Evolutionary conservation across 202 grass and related monocot species (phyloP).

Genomic region (Dendrocalamus latiflorus): DNA sequence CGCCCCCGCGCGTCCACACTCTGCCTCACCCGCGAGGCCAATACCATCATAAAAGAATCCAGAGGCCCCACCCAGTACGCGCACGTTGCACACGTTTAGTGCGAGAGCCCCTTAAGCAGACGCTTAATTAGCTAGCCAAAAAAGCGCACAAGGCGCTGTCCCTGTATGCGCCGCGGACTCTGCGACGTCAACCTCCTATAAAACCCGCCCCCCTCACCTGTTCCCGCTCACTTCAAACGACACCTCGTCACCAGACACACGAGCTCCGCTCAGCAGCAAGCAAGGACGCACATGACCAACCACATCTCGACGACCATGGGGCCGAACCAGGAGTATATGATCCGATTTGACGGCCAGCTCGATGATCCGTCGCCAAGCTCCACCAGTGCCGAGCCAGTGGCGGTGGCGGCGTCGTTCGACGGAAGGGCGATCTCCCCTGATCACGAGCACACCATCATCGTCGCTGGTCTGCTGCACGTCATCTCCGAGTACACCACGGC

Average conservation of each 20-base stretch:
- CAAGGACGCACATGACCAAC: constrained; percentile 23
- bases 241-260: background rate
- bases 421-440: constrained; percentile 5
- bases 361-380: constrained; percentile 20
- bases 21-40: no score
- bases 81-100: constrained; percentile 29
- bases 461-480: constrained; percentile 51
- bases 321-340: constrained; percentile 12
- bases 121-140: background rate
- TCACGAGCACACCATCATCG: constrained; percentile 43
- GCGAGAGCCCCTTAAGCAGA: background rate
- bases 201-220: background rate
- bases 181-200: constrained; percentile 13
- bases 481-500: constrained; percentile 53
- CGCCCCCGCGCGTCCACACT: no score
- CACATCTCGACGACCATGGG: constrained; percentile 2
- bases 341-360: constrained; percentile 27
- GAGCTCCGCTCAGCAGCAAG: background rate
- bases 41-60: no score
- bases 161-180: background rate
- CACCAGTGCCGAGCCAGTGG: background rate
- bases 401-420: background rate
- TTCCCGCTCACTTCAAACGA: constrained; percentile 27
- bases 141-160: background rate
- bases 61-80: background rate